Evolutionary conservation across 1,284 basidiomycete genomes (phyloP).

Genomic region (Bjerkandera adusta): DNA sequence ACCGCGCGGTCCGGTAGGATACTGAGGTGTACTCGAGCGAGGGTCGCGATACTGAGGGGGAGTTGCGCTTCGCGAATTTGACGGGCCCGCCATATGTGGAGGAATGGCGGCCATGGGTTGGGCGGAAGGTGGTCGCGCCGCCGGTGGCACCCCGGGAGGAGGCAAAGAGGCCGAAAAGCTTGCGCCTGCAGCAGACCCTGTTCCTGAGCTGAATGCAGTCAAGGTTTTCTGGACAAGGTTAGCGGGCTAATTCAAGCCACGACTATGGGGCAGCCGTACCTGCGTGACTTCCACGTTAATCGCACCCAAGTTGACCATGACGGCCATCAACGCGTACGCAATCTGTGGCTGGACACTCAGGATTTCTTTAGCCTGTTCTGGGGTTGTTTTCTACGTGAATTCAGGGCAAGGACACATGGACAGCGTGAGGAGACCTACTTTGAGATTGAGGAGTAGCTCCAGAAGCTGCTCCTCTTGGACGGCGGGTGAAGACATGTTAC

Average conservation of each 20-base stretch:
- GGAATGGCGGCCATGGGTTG: constrained; percentile 37
- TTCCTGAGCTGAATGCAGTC: constrained; percentile 27
- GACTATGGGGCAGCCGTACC: constrained; percentile 34
- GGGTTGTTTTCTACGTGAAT: constrained; percentile 60
- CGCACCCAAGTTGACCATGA: constrained; percentile 75
- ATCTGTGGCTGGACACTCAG: constrained; percentile 71
- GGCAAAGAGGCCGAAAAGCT: constrained; percentile 18
- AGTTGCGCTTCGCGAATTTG: constrained; percentile 22
- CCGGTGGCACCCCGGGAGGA: constrained; percentile 25
- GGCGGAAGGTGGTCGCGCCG: constrained; percentile 24
- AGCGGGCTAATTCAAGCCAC: neutral
- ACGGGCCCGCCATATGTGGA: constrained; percentile 39
- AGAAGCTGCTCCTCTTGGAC: constrained; percentile 59
- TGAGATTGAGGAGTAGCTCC: constrained; percentile 65
- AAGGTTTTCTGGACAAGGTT: constrained; percentile 35
- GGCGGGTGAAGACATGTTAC: constrained; percentile 23
- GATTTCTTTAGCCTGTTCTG: constrained; percentile 63
- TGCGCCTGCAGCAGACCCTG: neutral
- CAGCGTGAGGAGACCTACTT: constrained; percentile 37
- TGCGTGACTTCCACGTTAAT: constrained; percentile 72
- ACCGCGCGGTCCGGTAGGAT: constrained; percentile 18
- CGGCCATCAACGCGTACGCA: constrained; percentile 68
- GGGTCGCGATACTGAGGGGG: constrained; percentile 26
- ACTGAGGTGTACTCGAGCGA: constrained; percentile 21
- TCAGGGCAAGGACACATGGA: neutral